Conservation (phyloP, 23 red algal species). For the Gracilariopsis chorda region DNA sequence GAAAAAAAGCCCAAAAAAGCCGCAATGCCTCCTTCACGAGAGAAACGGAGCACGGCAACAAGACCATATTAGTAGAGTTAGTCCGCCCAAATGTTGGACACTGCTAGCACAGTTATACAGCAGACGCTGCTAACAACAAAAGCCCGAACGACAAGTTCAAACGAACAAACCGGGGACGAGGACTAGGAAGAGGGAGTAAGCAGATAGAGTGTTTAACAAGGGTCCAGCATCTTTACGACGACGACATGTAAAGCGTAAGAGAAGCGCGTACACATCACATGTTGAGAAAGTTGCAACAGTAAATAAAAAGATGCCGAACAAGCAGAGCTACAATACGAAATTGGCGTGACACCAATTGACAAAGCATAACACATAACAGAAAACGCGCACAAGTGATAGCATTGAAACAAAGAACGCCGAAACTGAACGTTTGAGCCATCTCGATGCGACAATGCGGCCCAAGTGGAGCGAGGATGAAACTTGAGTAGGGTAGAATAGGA, state of each 20-base stretch:
- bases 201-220: background rate
- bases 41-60: no score
- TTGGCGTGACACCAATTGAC: background rate
- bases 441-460: background rate
- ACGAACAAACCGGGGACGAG: no score
- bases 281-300: background rate
- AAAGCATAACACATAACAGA: background rate
- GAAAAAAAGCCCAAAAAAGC: no score
- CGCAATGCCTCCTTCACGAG: no score
- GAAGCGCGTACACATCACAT: background rate
- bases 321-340: background rate
- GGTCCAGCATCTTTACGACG: background rate
- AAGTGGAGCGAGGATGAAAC: background rate
- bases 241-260: background rate
- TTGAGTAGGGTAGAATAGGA: background rate
- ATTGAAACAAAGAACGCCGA: background rate
- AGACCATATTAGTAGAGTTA: no score
- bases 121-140: no score
- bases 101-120: no score
- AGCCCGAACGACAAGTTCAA: no score
- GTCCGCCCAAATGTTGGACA: no score
- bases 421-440: conserved; percentile 22
- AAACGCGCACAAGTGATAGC: background rate
- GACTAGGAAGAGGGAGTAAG: no score
- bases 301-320: background rate